Conservation (phyloP, 371 early-diverging fungal species). For the Rhizopus delemar region DNA sequence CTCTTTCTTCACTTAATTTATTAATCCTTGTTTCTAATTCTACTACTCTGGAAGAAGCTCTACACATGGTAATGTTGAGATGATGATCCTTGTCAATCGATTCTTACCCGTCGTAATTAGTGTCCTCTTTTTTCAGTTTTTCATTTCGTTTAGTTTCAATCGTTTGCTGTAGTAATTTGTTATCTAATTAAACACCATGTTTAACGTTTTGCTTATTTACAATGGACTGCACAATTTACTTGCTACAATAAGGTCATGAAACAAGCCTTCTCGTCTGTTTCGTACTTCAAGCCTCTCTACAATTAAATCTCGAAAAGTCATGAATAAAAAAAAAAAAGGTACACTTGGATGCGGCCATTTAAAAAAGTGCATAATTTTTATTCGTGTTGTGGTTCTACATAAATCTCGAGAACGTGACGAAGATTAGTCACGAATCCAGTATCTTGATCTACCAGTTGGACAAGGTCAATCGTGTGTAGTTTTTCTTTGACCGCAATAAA, state of each 20-base stretch:
- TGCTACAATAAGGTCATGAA: conserved; percentile 29
- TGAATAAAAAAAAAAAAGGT: conserved; percentile 7
- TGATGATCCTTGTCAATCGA: too few relatives aligned
- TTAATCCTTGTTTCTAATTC: conserved; percentile 79
- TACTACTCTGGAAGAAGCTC: conserved; percentile 36
- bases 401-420: conserved; percentile 54
- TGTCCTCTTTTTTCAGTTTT: neutral
- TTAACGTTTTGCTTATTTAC: neutral
- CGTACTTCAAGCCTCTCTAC: conserved; percentile 25
- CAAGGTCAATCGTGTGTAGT: conserved; percentile 64
- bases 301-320: conserved; percentile 29
- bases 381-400: conserved; percentile 23
- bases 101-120: neutral
- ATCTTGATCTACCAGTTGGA: conserved; percentile 67
- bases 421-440: conserved; percentile 65
- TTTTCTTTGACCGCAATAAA: conserved; percentile 76
- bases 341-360: neutral
- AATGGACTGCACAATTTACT: conserved; percentile 18
- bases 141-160: conserved; percentile 26
- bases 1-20: conserved; percentile 81
- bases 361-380: neutral
- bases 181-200: conserved; percentile 19
- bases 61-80: conserved; percentile 38
- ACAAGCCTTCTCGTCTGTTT: conserved; percentile 23
- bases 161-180: conserved; percentile 27